These are phyloP conservation scores for Trametes coccinea DNA, from an alignment of 768 basidiomycete genomes.

Conservation along the genomic window DNA sequence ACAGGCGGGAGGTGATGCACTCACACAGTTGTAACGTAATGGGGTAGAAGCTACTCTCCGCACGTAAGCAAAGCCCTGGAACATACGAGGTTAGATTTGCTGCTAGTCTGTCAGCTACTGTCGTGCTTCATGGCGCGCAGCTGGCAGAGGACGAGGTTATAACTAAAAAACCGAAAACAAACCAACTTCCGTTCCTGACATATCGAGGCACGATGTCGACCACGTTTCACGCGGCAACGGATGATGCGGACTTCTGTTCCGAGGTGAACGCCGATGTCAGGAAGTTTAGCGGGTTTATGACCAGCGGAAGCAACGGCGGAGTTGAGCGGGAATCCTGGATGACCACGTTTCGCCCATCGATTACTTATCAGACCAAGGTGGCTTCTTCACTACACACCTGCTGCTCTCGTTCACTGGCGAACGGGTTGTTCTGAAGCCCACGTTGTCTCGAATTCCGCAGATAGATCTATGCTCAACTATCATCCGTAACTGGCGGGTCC, in stretches of 20 bases:
- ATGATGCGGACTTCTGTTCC: background rate
- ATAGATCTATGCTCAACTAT: too few species aligned
- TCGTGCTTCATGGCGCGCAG: background rate
- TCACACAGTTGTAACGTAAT: conserved; percentile 2
- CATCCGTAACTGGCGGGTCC: too few species aligned
- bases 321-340: too few species aligned
- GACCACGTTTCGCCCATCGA: too few species aligned
- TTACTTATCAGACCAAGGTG: too few species aligned
- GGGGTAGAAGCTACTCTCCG: background rate
- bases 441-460: too few species aligned
- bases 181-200: background rate
- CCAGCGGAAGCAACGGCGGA: background rate
- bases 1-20: conserved; percentile 1
- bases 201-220: background rate
- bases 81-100: background rate
- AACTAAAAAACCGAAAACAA: background rate
- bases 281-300: background rate
- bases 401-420: too few species aligned
- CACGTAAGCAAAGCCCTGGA: background rate
- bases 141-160: background rate
- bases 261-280: background rate
- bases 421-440: too few species aligned
- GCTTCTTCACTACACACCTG: too few species aligned
- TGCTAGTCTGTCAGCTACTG: background rate
- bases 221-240: conserved; percentile 2